These are phyloP conservation scores for Tephrocybe sp. DNA, from an alignment of 768 basidiomycete genomes.

Conservation along the genomic window DNA sequence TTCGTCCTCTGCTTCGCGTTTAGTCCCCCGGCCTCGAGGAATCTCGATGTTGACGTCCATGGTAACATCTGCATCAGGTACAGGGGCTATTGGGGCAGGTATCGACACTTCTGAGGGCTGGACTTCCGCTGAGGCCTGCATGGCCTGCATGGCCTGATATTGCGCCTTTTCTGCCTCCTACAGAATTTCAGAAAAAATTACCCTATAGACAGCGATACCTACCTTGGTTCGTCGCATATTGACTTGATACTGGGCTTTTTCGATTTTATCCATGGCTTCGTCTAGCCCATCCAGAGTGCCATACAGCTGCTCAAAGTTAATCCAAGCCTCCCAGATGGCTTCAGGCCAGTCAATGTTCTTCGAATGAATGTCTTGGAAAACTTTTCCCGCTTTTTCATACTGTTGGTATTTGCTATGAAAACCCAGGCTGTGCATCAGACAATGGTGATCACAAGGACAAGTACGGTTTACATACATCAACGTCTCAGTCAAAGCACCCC, in stretches of 20 bases:
- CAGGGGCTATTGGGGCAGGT: conserved; percentile 19
- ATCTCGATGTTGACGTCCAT: conserved; percentile 15
- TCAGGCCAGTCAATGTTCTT: conserved; percentile 95
- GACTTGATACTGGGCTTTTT: conserved; percentile 62
- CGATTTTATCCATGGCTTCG: conserved; percentile 56
- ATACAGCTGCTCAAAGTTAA: conserved; percentile 81
- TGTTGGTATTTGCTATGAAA: conserved; percentile 46
- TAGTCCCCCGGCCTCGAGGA: conserved; percentile 48
- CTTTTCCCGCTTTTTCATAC: conserved; percentile 58
- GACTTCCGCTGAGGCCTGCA: conserved; percentile 40
- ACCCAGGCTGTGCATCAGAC: neutral
- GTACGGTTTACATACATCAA: conserved; percentile 75
- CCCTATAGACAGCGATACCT: conserved; percentile 8
- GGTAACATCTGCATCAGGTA: conserved; percentile 18
- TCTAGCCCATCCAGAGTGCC: conserved; percentile 72
- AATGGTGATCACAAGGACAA: conserved; percentile 2
- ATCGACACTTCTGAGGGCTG: conserved; percentile 34
- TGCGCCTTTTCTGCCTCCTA: conserved; percentile 64
- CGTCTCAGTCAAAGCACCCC: conserved; percentile 72
- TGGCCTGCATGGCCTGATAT: conserved; percentile 47
- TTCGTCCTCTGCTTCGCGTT: conserved; percentile 64
- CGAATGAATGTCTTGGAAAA: conserved; percentile 62
- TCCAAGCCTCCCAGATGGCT: conserved; percentile 88
- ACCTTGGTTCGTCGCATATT: conserved; percentile 66
- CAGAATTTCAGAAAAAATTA: neutral